phyloP scores from a whole-genome alignment of 202 grass and related monocot species.

The Musa balbisiana region DNA sequence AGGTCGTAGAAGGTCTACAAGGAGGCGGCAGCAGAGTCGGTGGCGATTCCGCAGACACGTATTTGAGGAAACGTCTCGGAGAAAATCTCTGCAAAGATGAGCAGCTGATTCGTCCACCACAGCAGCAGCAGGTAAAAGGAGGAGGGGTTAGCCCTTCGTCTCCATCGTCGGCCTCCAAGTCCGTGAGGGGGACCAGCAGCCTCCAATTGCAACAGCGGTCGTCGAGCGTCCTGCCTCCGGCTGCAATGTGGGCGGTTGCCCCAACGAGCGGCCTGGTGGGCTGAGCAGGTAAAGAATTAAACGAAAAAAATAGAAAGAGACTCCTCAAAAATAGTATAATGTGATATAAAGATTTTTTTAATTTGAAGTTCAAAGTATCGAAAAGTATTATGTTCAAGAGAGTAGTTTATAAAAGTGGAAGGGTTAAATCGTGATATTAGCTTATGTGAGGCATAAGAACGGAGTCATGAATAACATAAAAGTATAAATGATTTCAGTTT shows the following conservation, averaged over 20 bases:
- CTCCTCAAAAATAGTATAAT: too few relatives aligned
- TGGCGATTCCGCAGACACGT: slow-evolving; percentile 36
- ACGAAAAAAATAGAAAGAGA: too few relatives aligned
- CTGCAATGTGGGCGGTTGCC: slow-evolving; percentile 82
- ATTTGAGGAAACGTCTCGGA: slow-evolving; percentile 75
- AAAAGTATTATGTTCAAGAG: too few relatives aligned
- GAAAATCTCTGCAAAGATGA: slow-evolving; percentile 97
- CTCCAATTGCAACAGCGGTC: slow-evolving; percentile 19
- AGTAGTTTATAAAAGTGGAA: too few relatives aligned
- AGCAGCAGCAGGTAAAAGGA: neutral
- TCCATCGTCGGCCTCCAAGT: slow-evolving; percentile 21
- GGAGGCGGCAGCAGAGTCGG: slow-evolving; percentile 5
- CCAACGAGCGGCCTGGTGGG: slow-evolving; percentile 20
- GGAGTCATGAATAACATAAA: too few relatives aligned
- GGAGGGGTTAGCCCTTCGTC: slow-evolving; percentile 38
- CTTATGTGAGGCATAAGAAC: too few relatives aligned
- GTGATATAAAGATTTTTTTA: too few relatives aligned
- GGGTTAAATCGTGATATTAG: too few relatives aligned
- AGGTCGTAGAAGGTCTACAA: slow-evolving; percentile 4
- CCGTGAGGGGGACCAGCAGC: neutral
- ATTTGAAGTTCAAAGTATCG: too few relatives aligned
- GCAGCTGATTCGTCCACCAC: slow-evolving; percentile 29
- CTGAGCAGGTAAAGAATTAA: too few relatives aligned
- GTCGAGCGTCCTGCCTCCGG: slow-evolving; percentile 15
- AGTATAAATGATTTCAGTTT: too few relatives aligned